Evolutionary conservation across 176 grass and related monocot genomes (phyloP).

Genomic region (Tuctoria greenei): DNA sequence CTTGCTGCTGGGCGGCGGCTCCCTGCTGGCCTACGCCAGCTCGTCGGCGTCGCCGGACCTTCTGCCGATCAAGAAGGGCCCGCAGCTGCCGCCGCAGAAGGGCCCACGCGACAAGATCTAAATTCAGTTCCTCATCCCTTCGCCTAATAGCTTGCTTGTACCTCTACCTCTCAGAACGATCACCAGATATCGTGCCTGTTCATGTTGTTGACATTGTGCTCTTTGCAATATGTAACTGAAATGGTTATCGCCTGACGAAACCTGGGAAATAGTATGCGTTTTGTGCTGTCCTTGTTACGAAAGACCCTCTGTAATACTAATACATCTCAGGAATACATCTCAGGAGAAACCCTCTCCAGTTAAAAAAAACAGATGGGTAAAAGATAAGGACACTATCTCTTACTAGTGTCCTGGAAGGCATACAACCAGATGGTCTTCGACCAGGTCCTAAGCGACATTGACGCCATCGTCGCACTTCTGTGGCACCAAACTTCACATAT

Average conservation of each 20-base stretch:
- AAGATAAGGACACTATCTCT: too few species aligned
- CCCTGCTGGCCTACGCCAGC: slow-evolving; percentile 69
- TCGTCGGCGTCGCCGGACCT: slow-evolving; percentile 66
- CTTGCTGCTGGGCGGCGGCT: slow-evolving; percentile 80
- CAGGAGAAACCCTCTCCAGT: background rate
- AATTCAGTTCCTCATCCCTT: background rate
- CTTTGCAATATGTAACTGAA: background rate
- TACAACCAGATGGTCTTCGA: background rate
- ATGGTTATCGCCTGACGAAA: background rate
- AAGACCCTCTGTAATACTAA: background rate
- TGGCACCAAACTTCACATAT: slow-evolving; percentile 8
- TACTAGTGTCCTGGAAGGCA: background rate
- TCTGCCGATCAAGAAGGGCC: slow-evolving; percentile 97
- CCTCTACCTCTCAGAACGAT: background rate
- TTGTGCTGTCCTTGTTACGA: background rate
- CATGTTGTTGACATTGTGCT: slow-evolving; percentile 40
- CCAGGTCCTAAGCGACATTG: background rate
- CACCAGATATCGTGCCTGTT: background rate
- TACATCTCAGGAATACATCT: background rate
- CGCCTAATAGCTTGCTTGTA: background rate
- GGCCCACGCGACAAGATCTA: slow-evolving; percentile 94
- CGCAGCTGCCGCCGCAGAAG: slow-evolving; percentile 67
- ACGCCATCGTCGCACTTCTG: background rate
- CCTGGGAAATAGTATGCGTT: background rate
- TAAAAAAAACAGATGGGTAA: too few species aligned